Percentiles rank a stretch among this genome's conserved stretches.
Conservation (phyloP, 305 asterid species). For the Solanum aculeatissimum region DNA sequence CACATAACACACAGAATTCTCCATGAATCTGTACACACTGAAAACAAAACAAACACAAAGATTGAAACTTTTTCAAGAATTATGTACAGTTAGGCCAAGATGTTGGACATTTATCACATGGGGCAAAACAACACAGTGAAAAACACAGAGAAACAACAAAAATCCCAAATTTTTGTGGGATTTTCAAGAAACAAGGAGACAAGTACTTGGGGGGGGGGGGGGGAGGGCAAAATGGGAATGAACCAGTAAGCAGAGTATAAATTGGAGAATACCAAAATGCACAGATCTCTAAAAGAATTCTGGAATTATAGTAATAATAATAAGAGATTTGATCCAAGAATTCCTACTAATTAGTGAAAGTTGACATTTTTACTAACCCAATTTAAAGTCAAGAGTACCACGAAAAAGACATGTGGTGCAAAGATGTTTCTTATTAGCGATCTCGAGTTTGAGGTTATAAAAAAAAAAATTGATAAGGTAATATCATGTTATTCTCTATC, state of each 20-base stretch:
- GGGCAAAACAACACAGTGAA: background rate
- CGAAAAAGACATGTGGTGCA: too few species aligned
- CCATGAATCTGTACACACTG: constrained; percentile 24
- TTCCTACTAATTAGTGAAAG: background rate
- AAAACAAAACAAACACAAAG: background rate
- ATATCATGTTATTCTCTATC: too few species aligned
- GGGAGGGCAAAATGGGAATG: background rate
- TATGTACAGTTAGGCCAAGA: constrained; percentile 6
- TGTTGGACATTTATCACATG: background rate
- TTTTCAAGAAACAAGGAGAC: background rate
- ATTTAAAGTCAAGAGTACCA: background rate
- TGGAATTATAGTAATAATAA: background rate
- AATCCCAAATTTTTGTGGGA: background rate
- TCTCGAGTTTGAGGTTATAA: too few species aligned
- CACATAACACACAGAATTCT: constrained; percentile 2
- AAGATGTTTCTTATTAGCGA: too few species aligned
- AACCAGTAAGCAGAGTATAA: background rate
- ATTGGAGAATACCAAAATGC: background rate
- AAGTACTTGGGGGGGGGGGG: background rate
- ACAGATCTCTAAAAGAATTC: background rate
- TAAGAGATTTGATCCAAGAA: background rate
- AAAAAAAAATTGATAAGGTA: too few species aligned
- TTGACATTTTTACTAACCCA: background rate
- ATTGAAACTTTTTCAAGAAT: background rate
- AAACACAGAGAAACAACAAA: background rate